These are phyloP conservation scores for Coprinopsis cinerea DNA, from an alignment of 768 basidiomycete species.

Conservation along the genomic window DNA sequence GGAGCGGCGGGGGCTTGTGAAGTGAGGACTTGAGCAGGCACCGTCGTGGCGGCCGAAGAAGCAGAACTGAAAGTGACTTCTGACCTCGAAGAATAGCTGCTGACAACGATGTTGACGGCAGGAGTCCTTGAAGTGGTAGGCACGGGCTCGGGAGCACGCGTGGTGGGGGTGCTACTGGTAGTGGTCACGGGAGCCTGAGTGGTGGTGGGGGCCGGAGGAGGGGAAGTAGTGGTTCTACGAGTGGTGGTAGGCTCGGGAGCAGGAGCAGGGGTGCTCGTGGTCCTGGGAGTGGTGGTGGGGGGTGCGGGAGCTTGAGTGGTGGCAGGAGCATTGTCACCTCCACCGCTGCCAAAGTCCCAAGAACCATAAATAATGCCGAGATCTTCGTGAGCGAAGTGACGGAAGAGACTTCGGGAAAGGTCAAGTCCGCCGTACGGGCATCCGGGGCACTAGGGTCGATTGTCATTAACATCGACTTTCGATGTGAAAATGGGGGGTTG, in stretches of 20 bases:
- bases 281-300: constrained; percentile 15
- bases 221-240: constrained; percentile 15
- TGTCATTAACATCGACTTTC: neutral
- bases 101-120: neutral
- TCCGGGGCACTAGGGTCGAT: constrained; percentile 45
- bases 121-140: neutral
- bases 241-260: constrained; percentile 23
- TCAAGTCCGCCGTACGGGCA: constrained; percentile 65
- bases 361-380: constrained; percentile 53
- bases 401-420: constrained; percentile 61
- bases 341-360: constrained; percentile 49
- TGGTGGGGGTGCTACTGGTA: neutral
- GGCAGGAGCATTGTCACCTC: constrained; percentile 19
- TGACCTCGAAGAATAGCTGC: too few species aligned
- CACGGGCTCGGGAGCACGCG: neutral
- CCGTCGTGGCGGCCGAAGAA: neutral
- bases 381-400: constrained; percentile 43
- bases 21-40: neutral
- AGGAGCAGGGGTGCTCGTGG: constrained; percentile 10
- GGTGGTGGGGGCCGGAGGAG: constrained; percentile 12
- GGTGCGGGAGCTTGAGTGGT: constrained; percentile 12
- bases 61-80: too few species aligned
- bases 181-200: neutral
- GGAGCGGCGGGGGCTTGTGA: neutral
- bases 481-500: constrained; percentile 6